Conservation (phyloP, 2,329 filamentous ascomycete genomes). For the Aciculosporium take region DNA sequence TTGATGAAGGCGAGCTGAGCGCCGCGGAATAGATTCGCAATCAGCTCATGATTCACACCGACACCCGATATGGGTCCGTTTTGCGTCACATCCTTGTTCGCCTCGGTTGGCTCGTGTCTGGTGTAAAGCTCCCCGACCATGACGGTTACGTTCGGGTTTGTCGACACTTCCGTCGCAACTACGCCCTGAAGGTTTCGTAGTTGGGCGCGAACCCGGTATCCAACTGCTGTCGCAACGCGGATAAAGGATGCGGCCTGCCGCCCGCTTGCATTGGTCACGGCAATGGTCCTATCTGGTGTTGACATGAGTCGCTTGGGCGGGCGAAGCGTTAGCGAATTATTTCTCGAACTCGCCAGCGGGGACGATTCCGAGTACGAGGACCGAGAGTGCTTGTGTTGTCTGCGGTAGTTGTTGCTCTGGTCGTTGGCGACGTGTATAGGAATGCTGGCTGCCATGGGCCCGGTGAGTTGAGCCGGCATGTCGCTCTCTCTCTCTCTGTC, state of each 20-base stretch:
- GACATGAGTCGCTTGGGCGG: conserved; percentile 45
- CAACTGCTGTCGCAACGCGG: conserved; percentile 82
- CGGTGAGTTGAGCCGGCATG: conserved; percentile 27
- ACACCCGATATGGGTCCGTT: conserved; percentile 48
- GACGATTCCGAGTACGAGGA: conserved; percentile 49
- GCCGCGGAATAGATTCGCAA: conserved; percentile 66
- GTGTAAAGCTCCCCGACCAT: conserved; percentile 51
- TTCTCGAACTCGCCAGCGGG: conserved; percentile 37
- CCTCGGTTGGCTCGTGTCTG: conserved; percentile 34
- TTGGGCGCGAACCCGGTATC: conserved; percentile 86
- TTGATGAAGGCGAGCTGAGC: conserved; percentile 92
- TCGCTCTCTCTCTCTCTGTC: conserved; percentile 13
- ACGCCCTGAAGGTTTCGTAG: conserved; percentile 75
- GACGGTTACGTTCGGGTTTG: conserved; percentile 60
- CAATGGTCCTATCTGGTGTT: conserved; percentile 62
- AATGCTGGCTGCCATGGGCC: conserved; percentile 23
- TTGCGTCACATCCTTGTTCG: conserved; percentile 49
- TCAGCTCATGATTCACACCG: conserved; percentile 57
- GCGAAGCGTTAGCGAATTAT: conserved; percentile 47
- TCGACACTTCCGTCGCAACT: conserved; percentile 73
- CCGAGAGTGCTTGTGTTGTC: conserved; percentile 45
- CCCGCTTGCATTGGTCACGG: conserved; percentile 89
- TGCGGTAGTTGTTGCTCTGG: conserved; percentile 21
- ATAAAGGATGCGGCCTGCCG: conserved; percentile 93
- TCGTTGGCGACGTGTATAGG: conserved; percentile 24